Evolutionary conservation across 2,329 filamentous ascomycete genomes (phyloP).

Genomic region (Ophiocordyceps unilateralis): DNA sequence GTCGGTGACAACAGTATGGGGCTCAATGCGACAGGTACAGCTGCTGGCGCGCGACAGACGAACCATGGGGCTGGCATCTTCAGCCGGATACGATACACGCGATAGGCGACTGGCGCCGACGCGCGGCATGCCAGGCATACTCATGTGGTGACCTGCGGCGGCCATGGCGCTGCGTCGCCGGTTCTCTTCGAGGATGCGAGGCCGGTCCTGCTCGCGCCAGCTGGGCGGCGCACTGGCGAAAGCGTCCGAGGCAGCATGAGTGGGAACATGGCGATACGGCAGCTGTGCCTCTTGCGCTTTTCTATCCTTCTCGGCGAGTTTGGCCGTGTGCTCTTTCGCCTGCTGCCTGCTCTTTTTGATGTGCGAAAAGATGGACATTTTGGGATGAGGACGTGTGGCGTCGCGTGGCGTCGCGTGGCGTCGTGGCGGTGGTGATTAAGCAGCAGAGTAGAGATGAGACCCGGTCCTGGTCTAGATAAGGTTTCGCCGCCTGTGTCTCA

Average conservation of each 20-base stretch:
- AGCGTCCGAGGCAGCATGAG: slow-evolving; percentile 42
- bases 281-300: slow-evolving; percentile 15
- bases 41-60: slow-evolving; percentile 25
- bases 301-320: slow-evolving; percentile 28
- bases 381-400: no score
- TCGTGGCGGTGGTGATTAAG: neutral
- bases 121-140: slow-evolving; percentile 23
- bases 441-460: neutral
- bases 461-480: neutral
- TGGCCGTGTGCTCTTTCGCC: slow-evolving; percentile 34
- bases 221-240: slow-evolving; percentile 33
- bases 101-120: slow-evolving; percentile 26
- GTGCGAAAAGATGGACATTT: slow-evolving; percentile 43
- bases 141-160: slow-evolving; percentile 19
- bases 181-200: slow-evolving; percentile 32
- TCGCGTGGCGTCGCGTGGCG: neutral
- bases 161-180: slow-evolving; percentile 29
- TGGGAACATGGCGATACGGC: slow-evolving; percentile 44
- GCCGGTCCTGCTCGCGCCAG: slow-evolving; percentile 28
- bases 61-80: slow-evolving; percentile 20
- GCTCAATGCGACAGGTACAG: slow-evolving; percentile 5
- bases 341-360: slow-evolving; percentile 34
- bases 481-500: neutral
- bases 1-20: no score
- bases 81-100: slow-evolving; percentile 26